Percentiles rank a stretch among this genome's conserved stretches.
phyloP scores from a whole-genome alignment of 2,329 filamentous ascomycete genomes.

The Trichophyton verrucosum region DNA sequence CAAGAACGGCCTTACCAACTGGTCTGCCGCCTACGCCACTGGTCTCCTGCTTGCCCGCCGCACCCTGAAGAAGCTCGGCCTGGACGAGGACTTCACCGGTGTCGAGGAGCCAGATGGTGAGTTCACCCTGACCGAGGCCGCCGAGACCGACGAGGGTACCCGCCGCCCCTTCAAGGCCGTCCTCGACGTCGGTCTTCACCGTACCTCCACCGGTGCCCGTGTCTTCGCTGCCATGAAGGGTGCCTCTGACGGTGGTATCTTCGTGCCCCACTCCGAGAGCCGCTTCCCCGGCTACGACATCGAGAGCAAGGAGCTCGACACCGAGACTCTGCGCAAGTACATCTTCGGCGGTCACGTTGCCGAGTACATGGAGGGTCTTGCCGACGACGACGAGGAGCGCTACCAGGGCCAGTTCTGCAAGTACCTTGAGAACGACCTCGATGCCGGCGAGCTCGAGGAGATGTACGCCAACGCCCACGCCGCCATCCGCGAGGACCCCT shows the following conservation, averaged over 20 bases:
- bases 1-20: conserved; percentile 98
- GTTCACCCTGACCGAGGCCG: conserved; percentile 88
- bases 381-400: conserved; percentile 99
- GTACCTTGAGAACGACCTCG: conserved; percentile 94
- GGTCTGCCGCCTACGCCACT: conserved; percentile 92
- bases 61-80: conserved; percentile 88
- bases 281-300: conserved; percentile 98
- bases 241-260: conserved; percentile 93
- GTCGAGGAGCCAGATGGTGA: conserved; percentile 96
- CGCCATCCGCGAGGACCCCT: conserved; percentile 94
- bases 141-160: conserved; percentile 70
- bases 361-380: conserved; percentile 99
- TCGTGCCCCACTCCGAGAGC: conserved; percentile 97
- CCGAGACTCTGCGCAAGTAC: conserved; percentile 96
- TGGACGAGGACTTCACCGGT: conserved; percentile 85
- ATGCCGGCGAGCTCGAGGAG: conserved; percentile 95
- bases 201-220: conserved; percentile 96
- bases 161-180: conserved; percentile 98
- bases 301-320: conserved; percentile 93
- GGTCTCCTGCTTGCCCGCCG: conserved; percentile 95
- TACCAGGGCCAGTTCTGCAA: conserved; percentile 97
- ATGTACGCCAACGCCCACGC: conserved; percentile 90
- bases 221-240: conserved; percentile 99
- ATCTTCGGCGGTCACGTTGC: conserved; percentile 97
- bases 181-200: conserved; percentile 94